phyloP scores from a whole-genome alignment of 2,329 filamentous ascomycete species.

The Diatrype stigma region DNA sequence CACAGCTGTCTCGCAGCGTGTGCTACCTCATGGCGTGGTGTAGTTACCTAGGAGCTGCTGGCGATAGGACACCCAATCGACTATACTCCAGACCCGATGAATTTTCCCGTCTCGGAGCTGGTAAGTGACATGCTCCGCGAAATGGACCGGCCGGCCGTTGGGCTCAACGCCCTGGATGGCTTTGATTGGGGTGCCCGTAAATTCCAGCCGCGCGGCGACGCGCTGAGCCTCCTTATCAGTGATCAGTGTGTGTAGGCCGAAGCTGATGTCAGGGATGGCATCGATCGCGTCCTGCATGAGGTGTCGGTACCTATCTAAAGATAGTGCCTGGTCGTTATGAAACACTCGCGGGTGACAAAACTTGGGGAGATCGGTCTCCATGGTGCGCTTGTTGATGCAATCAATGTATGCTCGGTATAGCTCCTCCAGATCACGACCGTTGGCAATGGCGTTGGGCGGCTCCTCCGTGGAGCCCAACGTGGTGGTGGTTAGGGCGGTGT shows the following conservation, averaged over 20 bases:
- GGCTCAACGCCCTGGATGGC: slow-evolving; percentile 23
- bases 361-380: slow-evolving; percentile 17
- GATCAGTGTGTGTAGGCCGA: slow-evolving; percentile 23
- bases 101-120: slow-evolving; percentile 29
- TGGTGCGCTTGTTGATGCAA: slow-evolving; percentile 28
- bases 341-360: slow-evolving; percentile 24
- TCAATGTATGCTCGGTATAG: slow-evolving; percentile 27
- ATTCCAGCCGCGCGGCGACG: slow-evolving; percentile 27
- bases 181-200: slow-evolving; percentile 25
- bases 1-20: too few species aligned
- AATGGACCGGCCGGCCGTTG: slow-evolving; percentile 24
- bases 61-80: slow-evolving; percentile 25
- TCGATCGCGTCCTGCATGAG: slow-evolving; percentile 25
- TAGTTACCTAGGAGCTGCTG: slow-evolving; percentile 7
- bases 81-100: slow-evolving; percentile 28
- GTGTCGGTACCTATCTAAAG: slow-evolving; percentile 20
- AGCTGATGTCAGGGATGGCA: slow-evolving; percentile 23
- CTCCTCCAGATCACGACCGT: slow-evolving; percentile 10
- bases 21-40: neutral
- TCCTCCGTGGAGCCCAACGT: slow-evolving; percentile 2
- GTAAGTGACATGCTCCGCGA: slow-evolving; percentile 33
- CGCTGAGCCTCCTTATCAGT: slow-evolving; percentile 28
- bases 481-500: too few species aligned
- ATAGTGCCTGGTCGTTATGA: slow-evolving; percentile 26
- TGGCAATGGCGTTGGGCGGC: too few species aligned